Conservation (phyloP, 106 monocot genomes). For the Allium sativum region DNA sequence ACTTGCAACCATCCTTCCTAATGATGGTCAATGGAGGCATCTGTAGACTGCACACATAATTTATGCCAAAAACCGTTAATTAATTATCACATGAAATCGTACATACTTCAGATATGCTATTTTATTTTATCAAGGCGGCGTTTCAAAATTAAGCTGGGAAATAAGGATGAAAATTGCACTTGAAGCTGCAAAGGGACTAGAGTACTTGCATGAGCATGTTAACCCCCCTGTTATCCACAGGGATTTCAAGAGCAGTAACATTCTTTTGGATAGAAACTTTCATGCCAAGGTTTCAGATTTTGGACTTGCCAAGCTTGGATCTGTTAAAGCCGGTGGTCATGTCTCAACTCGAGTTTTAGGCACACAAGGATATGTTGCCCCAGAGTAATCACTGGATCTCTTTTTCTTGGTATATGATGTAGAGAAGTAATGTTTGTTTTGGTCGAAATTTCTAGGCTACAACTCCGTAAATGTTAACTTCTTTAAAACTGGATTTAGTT, state of each 20-base stretch:
- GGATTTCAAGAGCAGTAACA: constrained; percentile 99
- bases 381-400: constrained; percentile 54
- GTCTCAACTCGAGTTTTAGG: constrained; percentile 95
- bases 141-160: constrained; percentile 85
- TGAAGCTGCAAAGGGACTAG: constrained; percentile 96
- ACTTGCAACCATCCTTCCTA: too few species aligned
- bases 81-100: too few species aligned
- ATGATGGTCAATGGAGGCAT: too few species aligned
- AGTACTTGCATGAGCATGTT: constrained; percentile 89
- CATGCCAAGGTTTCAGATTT: constrained; percentile 97
- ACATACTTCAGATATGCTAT: too few species aligned
- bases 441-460: neutral
- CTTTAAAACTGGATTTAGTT: too few species aligned
- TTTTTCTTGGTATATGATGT: neutral
- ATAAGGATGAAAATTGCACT: constrained; percentile 91
- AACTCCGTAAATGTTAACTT: neutral
- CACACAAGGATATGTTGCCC: constrained; percentile 98
- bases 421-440: neutral
- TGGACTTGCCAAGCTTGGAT: constrained; percentile 91
- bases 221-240: constrained; percentile 92
- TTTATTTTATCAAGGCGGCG: constrained; percentile 50
- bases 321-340: constrained; percentile 94
- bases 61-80: too few species aligned
- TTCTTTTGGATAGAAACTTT: constrained; percentile 75
- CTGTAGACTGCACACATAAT: too few species aligned